Base-by-base conservation (phyloP, 179 eudicot genomes). In the Vitellaria paradoxa region DNA sequence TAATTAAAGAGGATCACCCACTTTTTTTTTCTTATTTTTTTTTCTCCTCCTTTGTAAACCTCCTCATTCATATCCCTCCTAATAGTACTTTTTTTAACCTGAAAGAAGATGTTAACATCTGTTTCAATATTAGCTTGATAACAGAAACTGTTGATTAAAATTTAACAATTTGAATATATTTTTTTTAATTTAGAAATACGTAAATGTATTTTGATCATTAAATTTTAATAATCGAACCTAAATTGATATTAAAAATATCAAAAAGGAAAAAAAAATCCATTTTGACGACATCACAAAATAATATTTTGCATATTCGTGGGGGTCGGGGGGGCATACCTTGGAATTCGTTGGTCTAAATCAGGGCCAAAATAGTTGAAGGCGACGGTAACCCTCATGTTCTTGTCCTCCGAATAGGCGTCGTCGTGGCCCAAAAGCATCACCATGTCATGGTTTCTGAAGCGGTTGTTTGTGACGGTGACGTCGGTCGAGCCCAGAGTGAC, bases 321-420 rank as follows among this genome's bases (percentile, higher is more conserved):
- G n/a, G n/a, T n/a, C n/a, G n/a, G 15, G 17, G 4, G 7, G 13
- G 0, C 12, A 10, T 68, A 92, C 98, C 97, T 91, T 40, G 98
- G 97, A 97, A 94, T 94, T 15, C 92, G 90, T 52, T 94, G 98
- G 56, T 86, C 75, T 85, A 94, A 90, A 42, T 83, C 80, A 15
- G 98, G 94, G 47, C 98, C 97, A 56, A 94, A 94, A 50, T 94
- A n/a, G n/a, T n/a, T n/a, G n/a, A n/a, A n/a, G n/a, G n/a, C n/a
- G n/a, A n/a, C n/a, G n/a, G n/a, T n/a, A 55, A 91, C 97, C 85
- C 82, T 91, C 97, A 92, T 87, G 84, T 91, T 84, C 81, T 79
- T 87, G 76, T 94, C 98, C 11, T 83, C 77, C 21, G 67, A 13
- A 52, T 61, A 94, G 12, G 84, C 88, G 71, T 94, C 98, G 24